phyloP scores from a whole-genome alignment of 768 basidiomycete species.

The Mrakia blollopis region DNA sequence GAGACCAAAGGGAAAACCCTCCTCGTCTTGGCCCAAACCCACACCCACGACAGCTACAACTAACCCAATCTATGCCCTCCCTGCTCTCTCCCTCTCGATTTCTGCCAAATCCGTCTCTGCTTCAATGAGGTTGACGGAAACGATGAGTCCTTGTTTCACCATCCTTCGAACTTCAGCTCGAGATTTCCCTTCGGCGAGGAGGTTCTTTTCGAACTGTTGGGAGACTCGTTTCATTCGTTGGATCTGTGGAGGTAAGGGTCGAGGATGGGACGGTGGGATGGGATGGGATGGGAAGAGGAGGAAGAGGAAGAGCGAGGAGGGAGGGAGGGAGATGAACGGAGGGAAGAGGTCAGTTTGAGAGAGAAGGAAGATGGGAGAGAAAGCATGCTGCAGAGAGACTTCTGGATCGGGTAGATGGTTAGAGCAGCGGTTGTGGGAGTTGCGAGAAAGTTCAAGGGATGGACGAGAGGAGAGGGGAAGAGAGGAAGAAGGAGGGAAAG shows the following conservation, averaged over 20 bases:
- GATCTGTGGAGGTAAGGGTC: not conserved
- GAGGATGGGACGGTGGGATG: no score
- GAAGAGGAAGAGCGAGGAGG: not conserved
- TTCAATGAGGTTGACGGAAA: not conserved
- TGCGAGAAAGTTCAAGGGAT: no score
- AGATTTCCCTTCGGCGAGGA: not conserved
- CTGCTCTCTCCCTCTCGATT: not conserved
- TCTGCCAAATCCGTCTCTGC: not conserved
- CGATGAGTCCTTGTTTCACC: not conserved
- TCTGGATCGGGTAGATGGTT: no score
- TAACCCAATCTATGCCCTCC: no score
- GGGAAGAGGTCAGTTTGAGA: not conserved
- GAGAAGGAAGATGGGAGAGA: not conserved
- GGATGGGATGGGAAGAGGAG: not conserved
- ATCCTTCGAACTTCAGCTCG: not conserved
- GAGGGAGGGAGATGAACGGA: not conserved
- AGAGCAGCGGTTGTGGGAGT: no score
- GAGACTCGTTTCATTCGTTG: not conserved
- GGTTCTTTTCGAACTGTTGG: not conserved
- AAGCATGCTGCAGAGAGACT: no score
- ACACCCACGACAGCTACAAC: not conserved
- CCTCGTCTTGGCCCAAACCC: not conserved
- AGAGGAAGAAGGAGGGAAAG: no score
- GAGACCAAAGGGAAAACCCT: no score
- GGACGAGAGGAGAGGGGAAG: no score